Evolutionary conservation across 192 early-diverging fungal species (phyloP).

Genomic region (Coemansia biformis): DNA sequence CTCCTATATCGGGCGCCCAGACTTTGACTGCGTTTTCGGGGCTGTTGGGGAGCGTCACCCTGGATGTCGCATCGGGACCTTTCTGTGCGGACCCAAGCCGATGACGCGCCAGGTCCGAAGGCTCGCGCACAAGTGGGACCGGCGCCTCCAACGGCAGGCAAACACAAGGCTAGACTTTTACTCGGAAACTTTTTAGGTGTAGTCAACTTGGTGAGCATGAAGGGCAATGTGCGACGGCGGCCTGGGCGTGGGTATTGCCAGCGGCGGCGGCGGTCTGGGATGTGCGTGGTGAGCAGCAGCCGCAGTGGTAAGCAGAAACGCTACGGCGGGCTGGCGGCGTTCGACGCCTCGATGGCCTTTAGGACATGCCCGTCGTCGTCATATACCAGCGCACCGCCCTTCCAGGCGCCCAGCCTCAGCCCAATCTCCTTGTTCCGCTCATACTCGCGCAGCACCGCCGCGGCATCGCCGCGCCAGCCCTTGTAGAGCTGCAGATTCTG

Average conservation of each 20-base stretch:
- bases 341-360: conserved; percentile 51
- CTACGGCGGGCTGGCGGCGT: conserved; percentile 27
- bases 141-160: conserved; percentile 10
- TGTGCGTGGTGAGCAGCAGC: too few relatives aligned
- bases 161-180: conserved; percentile 24
- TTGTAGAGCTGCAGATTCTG: conserved; percentile 84
- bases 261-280: too few relatives aligned
- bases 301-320: too few relatives aligned
- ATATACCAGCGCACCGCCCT: conserved; percentile 70
- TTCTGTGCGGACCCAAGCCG: conserved; percentile 79
- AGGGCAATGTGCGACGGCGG: too few relatives aligned
- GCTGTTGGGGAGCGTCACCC: conserved; percentile 54
- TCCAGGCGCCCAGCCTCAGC: conserved; percentile 69
- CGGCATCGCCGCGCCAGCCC: conserved; percentile 74
- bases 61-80: conserved; percentile 68
- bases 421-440: conserved; percentile 79
- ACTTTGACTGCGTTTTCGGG: conserved; percentile 67
- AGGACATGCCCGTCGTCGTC: conserved; percentile 77
- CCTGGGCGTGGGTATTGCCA: too few relatives aligned
- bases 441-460: conserved; percentile 65
- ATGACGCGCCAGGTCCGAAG: conserved; percentile 56
- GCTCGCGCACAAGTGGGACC: conserved; percentile 32
- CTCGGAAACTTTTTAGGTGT: conserved; percentile 21
- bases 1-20: conserved; percentile 73
- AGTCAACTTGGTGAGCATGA: too few relatives aligned